Evolutionary conservation across 2,329 filamentous ascomycete species (phyloP), one percentile per base, ranked within the genome.

Genomic region (Fusarium scirpi): DNA sequence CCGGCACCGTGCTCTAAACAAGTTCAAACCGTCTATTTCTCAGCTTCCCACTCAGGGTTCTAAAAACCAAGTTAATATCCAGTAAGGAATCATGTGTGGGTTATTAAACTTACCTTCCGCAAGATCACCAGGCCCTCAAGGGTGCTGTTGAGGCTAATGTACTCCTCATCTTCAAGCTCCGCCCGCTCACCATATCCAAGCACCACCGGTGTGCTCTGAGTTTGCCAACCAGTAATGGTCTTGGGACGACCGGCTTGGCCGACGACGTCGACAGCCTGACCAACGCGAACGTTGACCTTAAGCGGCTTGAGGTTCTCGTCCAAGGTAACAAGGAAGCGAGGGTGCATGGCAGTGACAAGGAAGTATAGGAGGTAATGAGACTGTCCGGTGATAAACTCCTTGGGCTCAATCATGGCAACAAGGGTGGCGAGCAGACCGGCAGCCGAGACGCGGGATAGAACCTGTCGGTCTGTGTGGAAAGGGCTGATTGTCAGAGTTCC

Each of bases 161-260:
- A 99, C 83, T 99, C 91, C 83, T 99, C 96, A 77, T 99, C 96
- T 81, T 99, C 96, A 53, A 99, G 85, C 85, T 99, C 96, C 12
- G 96, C 96, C 76, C 97, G 88, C 85, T 99, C 96, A 30, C 97
- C 96, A 78, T 97, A 92, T n/a, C 93, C 91, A 75, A 99, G 85
- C 63, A 99, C 85, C 48, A 99, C 96, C 1, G 96, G 96, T n/a
- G 96, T 99, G 84, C 93, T 98, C 85, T 99, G 96, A 72, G 96
- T 99, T 83, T 99, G 96, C 96, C 96, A 99, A 56, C 96, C 96
- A 12, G 96, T 99, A 76, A 99, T 99, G 4, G 96, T 99, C 91
- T 99, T 98, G 73, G 96, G 96, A 69, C 95, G 89, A 79, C 96
- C 96, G 15, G 97, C 96, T 81, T 98, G 96, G 54, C 96, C 97